Evolutionary conservation across 345 rosid genomes (phyloP), one percentile per base, ranked within the genome.

Genomic region (Durio zibethinus): DNA sequence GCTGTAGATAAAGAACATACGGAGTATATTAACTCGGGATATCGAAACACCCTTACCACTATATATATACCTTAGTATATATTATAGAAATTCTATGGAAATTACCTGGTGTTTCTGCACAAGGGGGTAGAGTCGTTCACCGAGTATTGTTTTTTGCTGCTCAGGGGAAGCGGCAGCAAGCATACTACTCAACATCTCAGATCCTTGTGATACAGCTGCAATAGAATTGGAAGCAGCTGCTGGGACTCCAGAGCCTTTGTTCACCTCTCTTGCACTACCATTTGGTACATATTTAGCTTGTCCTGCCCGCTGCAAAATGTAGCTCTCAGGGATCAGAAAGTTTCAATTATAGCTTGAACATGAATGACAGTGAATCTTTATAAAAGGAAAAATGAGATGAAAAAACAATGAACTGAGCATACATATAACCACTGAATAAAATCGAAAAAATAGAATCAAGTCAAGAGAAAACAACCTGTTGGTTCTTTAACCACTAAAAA

Each of bases 121-220:
- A 18, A 88, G 89, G 45, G 97, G 91, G 79, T 89, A 91, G 36
- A 93, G 84, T 3, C 70, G 75, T 83, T 90, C 93, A 45, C 94
- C 94, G 0, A 91, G 83, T 56, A 85, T 84, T 80, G 88, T 90
- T 64, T 91, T 93, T 79, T 88, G 93, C 74, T 76, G 83, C 79
- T 83, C 92, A 4, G 83, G 86, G 57, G 90, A 72, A 50, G 91
- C 89, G 16, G 91, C 86, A 40, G 89, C 83, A 35, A 89, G 92
- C 91, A 85, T 84, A 83, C 82, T 87, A 73, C 92, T 87, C 77
- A 85, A 81, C 82, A 82, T 83, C 77, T 85, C 90, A 1, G 78
- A 80, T 72, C 90, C 86, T 66, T 78, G 83, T 56, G 83, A 47
- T 50, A 48, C 53, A 35, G 79, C 23, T 67, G 86, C 83, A 65